Evolutionary conservation across 1,284 basidiomycete species (phyloP), one percentile per base, ranked within the genome.

Genomic region (Tilletia setariae): DNA sequence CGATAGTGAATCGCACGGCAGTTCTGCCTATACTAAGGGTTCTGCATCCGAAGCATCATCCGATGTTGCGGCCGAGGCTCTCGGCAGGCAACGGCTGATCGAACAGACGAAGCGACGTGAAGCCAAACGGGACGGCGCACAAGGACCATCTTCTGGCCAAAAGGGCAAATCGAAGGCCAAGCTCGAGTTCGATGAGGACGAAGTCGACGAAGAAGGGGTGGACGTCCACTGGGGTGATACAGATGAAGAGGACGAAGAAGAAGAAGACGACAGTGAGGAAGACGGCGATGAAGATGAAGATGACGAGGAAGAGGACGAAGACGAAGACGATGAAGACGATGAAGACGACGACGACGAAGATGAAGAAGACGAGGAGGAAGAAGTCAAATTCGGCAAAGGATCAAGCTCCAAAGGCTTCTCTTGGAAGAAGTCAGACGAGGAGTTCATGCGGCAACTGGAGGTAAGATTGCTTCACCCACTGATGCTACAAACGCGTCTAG

Each of bases 361-460:
- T 9, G 73, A 68, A 13, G 72, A 73, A 15, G 69, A 70, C 3
- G 70, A 72, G 15, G 64, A 65, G 30, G 71, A 70, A 40, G 65
- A 64, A 21, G 68, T n/a, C 72, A 74, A 43, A 16, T 59, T 46
- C 21, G 42, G 67, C 16, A 68, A 67, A 68, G 51, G 30, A 19
- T 11, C 68, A 69, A 35, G 28, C 65, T 21, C 63, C 63, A 71
- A 76, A 0, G 79, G 81, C 49, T 74, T 76, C 51, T 79, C 86
- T 0, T 88, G 88, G 87, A 87, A 86, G 0, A 88, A 89, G 59
- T 79, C 86, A 30, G 89, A 91, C 69, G 89, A 92, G 51, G 86
- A 86, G 46, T 88, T 88, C 73, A 84, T 90, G 61, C 85, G 85
- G n/a, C 77, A 86, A 16, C 86, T 92, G 46, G 82, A 90, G 77